These are phyloP conservation scores for Artomyces pyxidatus DNA, from an alignment of 768 basidiomycete genomes.

Conservation along the genomic window DNA sequence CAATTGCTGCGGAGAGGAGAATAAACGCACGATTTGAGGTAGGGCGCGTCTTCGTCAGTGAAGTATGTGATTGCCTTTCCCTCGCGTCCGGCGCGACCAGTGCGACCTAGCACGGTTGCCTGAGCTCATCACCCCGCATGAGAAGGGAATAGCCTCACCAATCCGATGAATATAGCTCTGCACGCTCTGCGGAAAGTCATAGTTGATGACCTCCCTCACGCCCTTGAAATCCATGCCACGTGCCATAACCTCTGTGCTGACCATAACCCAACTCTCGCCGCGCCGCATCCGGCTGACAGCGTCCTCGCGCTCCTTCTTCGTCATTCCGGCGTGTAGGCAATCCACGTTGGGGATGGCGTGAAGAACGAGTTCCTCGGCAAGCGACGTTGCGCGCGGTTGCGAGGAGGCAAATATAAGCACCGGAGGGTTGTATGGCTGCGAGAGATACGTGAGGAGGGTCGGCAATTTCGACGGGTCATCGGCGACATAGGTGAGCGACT, in stretches of 20 bases:
- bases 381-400: constrained; percentile 75
- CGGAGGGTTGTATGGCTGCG: constrained; percentile 82
- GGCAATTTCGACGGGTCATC: constrained; percentile 93
- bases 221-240: constrained; percentile 98
- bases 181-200: constrained; percentile 92
- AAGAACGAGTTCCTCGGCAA: constrained; percentile 74
- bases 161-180: constrained; percentile 97
- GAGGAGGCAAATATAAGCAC: constrained; percentile 87
- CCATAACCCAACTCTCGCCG: constrained; percentile 91
- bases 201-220: constrained; percentile 89
- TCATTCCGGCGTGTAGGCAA: constrained; percentile 86
- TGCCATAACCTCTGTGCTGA: constrained; percentile 96
- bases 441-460: constrained; percentile 72
- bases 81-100: constrained; percentile 86
- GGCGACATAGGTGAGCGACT: constrained; percentile 85
- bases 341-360: constrained; percentile 78
- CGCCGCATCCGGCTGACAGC: constrained; percentile 76
- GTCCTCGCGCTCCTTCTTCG: constrained; percentile 80
- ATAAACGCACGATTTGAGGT: constrained; percentile 70
- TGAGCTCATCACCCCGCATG: not conserved
- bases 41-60: constrained; percentile 87
- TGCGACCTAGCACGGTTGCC: constrained; percentile 54
- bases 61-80: constrained; percentile 96
- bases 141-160: constrained; percentile 32
- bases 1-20: constrained; percentile 4